phyloP scores from a whole-genome alignment of 2,329 filamentous ascomycete species.

The Didymella keratinophila region DNA sequence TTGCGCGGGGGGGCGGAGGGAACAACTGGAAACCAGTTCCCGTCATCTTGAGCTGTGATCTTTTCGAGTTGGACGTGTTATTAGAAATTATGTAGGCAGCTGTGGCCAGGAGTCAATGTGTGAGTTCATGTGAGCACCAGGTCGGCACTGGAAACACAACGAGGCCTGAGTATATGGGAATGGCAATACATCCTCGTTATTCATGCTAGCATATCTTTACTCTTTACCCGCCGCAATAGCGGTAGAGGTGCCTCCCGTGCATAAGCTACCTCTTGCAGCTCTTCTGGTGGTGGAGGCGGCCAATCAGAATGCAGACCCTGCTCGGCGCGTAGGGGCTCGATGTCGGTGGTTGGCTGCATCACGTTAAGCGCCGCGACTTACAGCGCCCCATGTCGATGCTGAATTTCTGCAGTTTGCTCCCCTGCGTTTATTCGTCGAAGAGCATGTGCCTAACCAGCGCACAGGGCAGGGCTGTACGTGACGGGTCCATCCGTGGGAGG shows the following conservation, averaged over 20 bases:
- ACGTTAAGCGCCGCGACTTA: slow-evolving; percentile 48
- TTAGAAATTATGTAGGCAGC: slow-evolving; percentile 12
- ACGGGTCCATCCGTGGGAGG: slow-evolving; percentile 34
- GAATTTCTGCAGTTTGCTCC: slow-evolving; percentile 24
- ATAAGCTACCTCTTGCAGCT: slow-evolving; percentile 38
- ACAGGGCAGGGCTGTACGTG: slow-evolving; percentile 44
- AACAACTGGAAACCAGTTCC: slow-evolving; percentile 50
- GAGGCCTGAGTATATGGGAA: slow-evolving; percentile 21
- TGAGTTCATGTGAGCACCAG: slow-evolving; percentile 1
- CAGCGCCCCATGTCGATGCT: slow-evolving; percentile 39
- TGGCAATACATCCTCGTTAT: slow-evolving; percentile 26
- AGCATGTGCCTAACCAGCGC: slow-evolving; percentile 40
- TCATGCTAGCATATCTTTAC: slow-evolving; percentile 27
- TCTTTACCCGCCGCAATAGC: slow-evolving; percentile 39
- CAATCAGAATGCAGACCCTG: slow-evolving; percentile 44
- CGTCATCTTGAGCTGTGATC: slow-evolving; percentile 38
- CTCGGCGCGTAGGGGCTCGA: slow-evolving; percentile 49
- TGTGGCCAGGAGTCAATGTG: background rate
- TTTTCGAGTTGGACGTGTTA: background rate
- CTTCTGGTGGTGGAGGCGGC: slow-evolving; percentile 34
- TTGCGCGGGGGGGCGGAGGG: slow-evolving; percentile 47
- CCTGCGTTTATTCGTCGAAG: slow-evolving; percentile 37
- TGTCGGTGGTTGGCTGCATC: slow-evolving; percentile 46
- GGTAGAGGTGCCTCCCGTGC: slow-evolving; percentile 45
- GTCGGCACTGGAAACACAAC: slow-evolving; percentile 7